phyloP scores from a whole-genome alignment of 768 basidiomycete genomes.

The Trametes gibbosa region DNA sequence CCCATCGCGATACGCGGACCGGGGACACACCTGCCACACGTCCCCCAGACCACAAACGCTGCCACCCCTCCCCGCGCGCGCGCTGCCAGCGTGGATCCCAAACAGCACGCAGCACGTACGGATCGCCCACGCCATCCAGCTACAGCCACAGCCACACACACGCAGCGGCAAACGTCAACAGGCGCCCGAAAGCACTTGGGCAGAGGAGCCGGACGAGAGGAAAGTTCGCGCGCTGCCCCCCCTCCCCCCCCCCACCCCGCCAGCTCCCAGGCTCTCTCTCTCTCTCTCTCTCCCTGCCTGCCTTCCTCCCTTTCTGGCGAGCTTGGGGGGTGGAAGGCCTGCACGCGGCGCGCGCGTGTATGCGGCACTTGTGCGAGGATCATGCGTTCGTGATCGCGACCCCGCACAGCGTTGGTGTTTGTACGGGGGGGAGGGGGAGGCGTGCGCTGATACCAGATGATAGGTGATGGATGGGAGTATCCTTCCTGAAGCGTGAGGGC shows the following conservation, averaged over 20 bases:
- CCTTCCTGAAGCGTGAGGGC: too few relatives aligned
- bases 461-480: too few relatives aligned
- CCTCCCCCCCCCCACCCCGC: too few relatives aligned
- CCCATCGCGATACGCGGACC: too few relatives aligned
- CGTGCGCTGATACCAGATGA: too few relatives aligned
- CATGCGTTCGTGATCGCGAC: neutral
- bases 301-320: neutral
- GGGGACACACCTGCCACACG: too few relatives aligned
- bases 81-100: neutral
- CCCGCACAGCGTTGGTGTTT: neutral
- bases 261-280: neutral
- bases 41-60: neutral
- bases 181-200: conserved; percentile 2
- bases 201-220: conserved; percentile 8
- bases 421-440: too few relatives aligned
- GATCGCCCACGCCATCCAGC: neutral
- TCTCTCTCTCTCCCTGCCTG: too few relatives aligned
- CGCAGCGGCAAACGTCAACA: too few relatives aligned
- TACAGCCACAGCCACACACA: neutral
- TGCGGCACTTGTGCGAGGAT: too few relatives aligned
- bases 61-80: neutral
- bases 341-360: too few relatives aligned
- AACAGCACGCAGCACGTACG: neutral
- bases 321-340: neutral
- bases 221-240: neutral